A percentile compares a stretch with the other conserved stretches of the same genome.
These are phyloP conservation scores for Eucalyptus curtisii DNA, from an alignment of 345 rosid genomes.

Conservation along the genomic window DNA sequence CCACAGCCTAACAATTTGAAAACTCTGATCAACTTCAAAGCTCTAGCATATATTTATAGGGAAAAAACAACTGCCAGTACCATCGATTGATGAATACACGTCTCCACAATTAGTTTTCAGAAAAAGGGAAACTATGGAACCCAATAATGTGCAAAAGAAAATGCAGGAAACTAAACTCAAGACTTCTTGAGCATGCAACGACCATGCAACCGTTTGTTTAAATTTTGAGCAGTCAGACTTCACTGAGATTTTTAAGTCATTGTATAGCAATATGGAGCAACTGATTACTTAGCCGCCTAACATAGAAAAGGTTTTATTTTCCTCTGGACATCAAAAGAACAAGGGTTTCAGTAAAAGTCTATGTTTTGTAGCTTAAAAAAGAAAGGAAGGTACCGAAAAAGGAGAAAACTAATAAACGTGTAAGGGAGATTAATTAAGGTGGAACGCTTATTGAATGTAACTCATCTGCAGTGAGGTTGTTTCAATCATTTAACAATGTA, in stretches of 20 bases:
- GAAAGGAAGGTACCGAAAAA: background rate
- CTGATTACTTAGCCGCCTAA: background rate
- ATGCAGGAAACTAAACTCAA: background rate
- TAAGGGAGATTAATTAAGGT: background rate
- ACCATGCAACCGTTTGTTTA: background rate
- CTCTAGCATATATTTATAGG: background rate
- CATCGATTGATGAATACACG: background rate
- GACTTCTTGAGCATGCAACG: background rate
- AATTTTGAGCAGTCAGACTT: background rate
- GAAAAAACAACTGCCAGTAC: too few relatives aligned
- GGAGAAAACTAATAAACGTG: background rate
- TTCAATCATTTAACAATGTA: background rate
- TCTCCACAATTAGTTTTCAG: background rate
- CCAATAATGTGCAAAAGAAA: background rate
- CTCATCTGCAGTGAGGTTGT: background rate
- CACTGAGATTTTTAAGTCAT: background rate
- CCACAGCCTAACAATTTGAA: slow-evolving; percentile 11
- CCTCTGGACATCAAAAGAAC: background rate
- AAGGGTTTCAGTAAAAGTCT: background rate
- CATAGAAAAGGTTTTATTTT: background rate
- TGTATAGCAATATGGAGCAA: background rate
- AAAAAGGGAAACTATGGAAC: background rate
- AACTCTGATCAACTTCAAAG: background rate
- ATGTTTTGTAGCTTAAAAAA: background rate
- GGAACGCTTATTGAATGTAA: background rate